Conservation (phyloP, 2,329 filamentous ascomycete species). For the Fusarium tanahbumbuense region DNA sequence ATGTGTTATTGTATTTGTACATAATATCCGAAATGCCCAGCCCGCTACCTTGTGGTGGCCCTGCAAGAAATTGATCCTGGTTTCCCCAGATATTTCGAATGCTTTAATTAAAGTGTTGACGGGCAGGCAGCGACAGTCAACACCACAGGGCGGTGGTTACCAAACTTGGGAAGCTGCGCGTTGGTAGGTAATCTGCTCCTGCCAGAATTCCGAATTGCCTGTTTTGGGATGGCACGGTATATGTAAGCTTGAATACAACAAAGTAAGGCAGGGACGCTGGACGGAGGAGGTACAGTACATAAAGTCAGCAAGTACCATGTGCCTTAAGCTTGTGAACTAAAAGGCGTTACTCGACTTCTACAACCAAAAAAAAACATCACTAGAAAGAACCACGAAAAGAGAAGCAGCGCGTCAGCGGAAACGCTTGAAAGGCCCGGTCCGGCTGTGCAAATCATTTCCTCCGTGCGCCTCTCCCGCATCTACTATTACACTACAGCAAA, state of each 20-base stretch:
- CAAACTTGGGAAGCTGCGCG: background rate
- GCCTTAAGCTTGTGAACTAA: background rate
- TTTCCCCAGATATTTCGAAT: conserved; percentile 29
- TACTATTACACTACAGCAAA: conserved; percentile 8
- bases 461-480: conserved; percentile 8
- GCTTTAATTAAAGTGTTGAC: conserved; percentile 8
- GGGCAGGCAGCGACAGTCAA: conserved; percentile 2
- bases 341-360: conserved; percentile 1
- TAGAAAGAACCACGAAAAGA: background rate
- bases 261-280: background rate
- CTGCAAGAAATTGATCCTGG: conserved; percentile 11
- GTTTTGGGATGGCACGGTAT: conserved; percentile 1
- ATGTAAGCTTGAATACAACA: background rate
- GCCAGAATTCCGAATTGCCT: conserved; percentile 14
- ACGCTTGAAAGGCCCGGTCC: conserved; percentile 16
- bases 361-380: background rate
- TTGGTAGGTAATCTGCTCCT: conserved; percentile 7
- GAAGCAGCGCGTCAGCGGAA: background rate
- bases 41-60: background rate
- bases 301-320: background rate
- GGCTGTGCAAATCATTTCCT: conserved; percentile 29
- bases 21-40: background rate
- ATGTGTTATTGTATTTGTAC: background rate
- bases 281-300: background rate
- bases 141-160: background rate